Evolutionary conservation across 495 filamentous ascomycete species (phyloP).

Genomic region (Penicillium nucicola): DNA sequence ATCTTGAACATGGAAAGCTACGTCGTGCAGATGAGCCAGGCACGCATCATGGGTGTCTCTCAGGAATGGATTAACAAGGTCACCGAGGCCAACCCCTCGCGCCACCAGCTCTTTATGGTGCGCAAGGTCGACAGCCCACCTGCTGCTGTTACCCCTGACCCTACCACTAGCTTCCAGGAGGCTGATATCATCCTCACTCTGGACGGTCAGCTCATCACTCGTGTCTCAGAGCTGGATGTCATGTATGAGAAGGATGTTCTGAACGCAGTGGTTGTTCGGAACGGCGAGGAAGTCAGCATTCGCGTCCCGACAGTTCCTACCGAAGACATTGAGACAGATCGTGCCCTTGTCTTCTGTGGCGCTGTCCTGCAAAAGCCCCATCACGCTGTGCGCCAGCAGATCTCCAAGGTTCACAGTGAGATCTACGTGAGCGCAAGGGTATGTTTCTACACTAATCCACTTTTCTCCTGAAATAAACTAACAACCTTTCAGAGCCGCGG

Average conservation of each 20-base stretch:
- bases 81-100: constrained; percentile 77
- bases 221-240: constrained; percentile 86
- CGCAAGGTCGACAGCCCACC: constrained; percentile 82
- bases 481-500: constrained; percentile 55
- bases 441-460: constrained; percentile 13
- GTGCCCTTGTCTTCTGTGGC: constrained; percentile 91
- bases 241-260: constrained; percentile 90
- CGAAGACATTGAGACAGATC: constrained; percentile 86
- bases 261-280: constrained; percentile 82
- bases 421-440: constrained; percentile 91
- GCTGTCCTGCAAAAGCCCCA: constrained; percentile 91
- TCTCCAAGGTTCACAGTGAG: constrained; percentile 91
- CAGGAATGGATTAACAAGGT: constrained; percentile 95
- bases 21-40: constrained; percentile 94
- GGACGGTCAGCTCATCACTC: constrained; percentile 88
- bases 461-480: constrained; percentile 1
- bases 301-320: constrained; percentile 84
- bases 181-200: constrained; percentile 91
- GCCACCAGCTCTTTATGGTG: constrained; percentile 98
- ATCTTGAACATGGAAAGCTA: constrained; percentile 94
- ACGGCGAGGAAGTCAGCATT: constrained; percentile 72
- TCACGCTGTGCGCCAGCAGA: constrained; percentile 95
- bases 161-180: constrained; percentile 61
- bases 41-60: constrained; percentile 94
- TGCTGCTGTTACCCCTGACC: constrained; percentile 31